phyloP scores from a whole-genome alignment of 371 early-diverging fungal genomes.

The Circinella umbellata region DNA sequence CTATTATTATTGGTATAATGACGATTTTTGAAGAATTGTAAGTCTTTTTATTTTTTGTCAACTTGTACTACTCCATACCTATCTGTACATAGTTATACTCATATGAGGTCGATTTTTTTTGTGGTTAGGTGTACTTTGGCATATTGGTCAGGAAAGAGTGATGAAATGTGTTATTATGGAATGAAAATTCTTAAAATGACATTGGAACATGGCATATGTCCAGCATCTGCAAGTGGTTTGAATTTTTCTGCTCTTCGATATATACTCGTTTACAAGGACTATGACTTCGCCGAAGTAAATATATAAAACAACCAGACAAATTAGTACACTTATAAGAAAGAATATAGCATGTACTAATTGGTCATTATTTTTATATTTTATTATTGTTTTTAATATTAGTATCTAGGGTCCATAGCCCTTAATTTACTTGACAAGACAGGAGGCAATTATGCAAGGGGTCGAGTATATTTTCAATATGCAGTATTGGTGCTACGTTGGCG shows the following conservation, averaged over 20 bases:
- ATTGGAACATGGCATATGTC: slow-evolving; percentile 28
- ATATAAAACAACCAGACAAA: neutral
- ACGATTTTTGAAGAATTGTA: slow-evolving; percentile 43
- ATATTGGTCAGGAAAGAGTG: slow-evolving; percentile 44
- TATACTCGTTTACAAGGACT: slow-evolving; percentile 27
- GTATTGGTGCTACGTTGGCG: slow-evolving; percentile 38
- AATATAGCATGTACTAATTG: neutral
- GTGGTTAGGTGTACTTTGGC: slow-evolving; percentile 29
- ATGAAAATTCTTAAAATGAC: slow-evolving; percentile 33
- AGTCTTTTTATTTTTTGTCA: slow-evolving; percentile 1
- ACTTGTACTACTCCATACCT: too few relatives aligned
- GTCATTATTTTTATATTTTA: too few relatives aligned
- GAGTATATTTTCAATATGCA: slow-evolving; percentile 34
- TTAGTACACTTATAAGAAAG: neutral
- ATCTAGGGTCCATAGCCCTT: slow-evolving; percentile 37
- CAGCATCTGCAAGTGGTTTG: slow-evolving; percentile 30
- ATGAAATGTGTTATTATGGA: slow-evolving; percentile 38
- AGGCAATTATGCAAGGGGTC: slow-evolving; percentile 33
- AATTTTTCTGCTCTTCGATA: slow-evolving; percentile 34
- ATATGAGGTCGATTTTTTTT: too few relatives aligned
- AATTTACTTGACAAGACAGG: slow-evolving; percentile 29
- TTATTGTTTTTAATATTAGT: slow-evolving; percentile 9
- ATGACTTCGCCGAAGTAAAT: slow-evolving; percentile 31
- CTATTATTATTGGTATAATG: slow-evolving; percentile 30
- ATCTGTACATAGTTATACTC: too few relatives aligned